phyloP scores from a whole-genome alignment of 1,139 yeast species.

The Schwanniomyces etchellsii region DNA sequence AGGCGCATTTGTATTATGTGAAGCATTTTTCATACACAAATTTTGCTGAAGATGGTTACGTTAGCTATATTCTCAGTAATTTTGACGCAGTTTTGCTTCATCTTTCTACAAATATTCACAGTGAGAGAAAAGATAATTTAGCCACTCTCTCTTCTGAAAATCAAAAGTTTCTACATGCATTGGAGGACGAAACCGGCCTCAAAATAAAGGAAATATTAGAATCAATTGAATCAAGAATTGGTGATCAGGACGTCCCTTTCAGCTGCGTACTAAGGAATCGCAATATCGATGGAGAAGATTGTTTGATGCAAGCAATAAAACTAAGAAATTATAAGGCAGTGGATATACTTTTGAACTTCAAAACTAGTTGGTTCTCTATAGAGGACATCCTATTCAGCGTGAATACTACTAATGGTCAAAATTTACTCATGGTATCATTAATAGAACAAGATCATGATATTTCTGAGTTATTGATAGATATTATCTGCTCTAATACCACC shows the following conservation, averaged over 20 bases:
- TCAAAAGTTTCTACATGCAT: slow-evolving; percentile 9
- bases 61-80: slow-evolving; percentile 56
- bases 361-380: slow-evolving; percentile 46
- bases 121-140: slow-evolving; percentile 27
- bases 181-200: slow-evolving; percentile 15
- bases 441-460: slow-evolving; percentile 47
- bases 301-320: slow-evolving; percentile 49
- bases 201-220: slow-evolving; percentile 7
- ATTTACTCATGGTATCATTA: slow-evolving; percentile 57
- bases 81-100: slow-evolving; percentile 77
- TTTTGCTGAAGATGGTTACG: slow-evolving; percentile 27
- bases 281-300: slow-evolving; percentile 63
- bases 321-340: slow-evolving; percentile 40
- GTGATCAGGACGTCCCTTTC: slow-evolving; percentile 20
- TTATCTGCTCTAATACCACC: slow-evolving; percentile 39
- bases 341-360: slow-evolving; percentile 35
- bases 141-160: slow-evolving; percentile 40
- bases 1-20: slow-evolving; percentile 61
- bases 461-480: slow-evolving; percentile 41
- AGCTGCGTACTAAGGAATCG: slow-evolving; percentile 47
- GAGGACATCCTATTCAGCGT: slow-evolving; percentile 67
- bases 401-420: slow-evolving; percentile 44
- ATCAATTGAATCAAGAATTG: slow-evolving; percentile 7
- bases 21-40: slow-evolving; percentile 47
- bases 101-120: slow-evolving; percentile 28